These are phyloP conservation scores for Mimosa pudica DNA, from an alignment of 306 rosid species.

Conservation along the genomic window DNA sequence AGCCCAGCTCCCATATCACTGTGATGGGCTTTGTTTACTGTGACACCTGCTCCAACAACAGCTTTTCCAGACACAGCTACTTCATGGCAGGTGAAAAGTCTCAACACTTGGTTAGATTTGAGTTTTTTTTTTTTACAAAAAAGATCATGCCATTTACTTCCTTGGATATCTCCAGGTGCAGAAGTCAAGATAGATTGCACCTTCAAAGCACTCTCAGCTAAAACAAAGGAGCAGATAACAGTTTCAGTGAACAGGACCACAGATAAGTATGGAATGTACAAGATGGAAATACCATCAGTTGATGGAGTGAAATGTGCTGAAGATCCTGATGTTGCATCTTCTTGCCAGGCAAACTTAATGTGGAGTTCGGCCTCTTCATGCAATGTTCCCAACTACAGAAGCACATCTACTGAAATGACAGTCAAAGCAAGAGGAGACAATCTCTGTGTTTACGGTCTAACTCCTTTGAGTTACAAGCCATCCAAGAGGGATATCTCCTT, in stretches of 20 bases:
- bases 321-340: conserved; percentile 68
- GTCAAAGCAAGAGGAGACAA: conserved; percentile 72
- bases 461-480: conserved; percentile 84
- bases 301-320: conserved; percentile 94
- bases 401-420: conserved; percentile 66
- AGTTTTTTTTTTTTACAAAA: neutral
- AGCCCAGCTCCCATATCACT: conserved; percentile 66
- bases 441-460: conserved; percentile 84
- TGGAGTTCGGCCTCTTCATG: conserved; percentile 72
- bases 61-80: conserved; percentile 85
- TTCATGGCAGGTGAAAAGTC: conserved; percentile 65
- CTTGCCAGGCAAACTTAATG: conserved; percentile 72
- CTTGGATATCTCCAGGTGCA: conserved; percentile 52
- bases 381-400: conserved; percentile 81
- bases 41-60: conserved; percentile 92
- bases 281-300: conserved; percentile 81
- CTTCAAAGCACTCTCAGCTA: conserved; percentile 73
- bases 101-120: neutral
- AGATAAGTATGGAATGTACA: conserved; percentile 71
- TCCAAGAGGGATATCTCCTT: conserved; percentile 55
- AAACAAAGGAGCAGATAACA: conserved; percentile 71
- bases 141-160: neutral
- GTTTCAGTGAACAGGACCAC: conserved; percentile 91
- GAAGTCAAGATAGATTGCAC: conserved; percentile 84
- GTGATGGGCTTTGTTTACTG: conserved; percentile 97